Conservation (phyloP, 163 green algal species). For the Scenedesmus sp. region DNA sequence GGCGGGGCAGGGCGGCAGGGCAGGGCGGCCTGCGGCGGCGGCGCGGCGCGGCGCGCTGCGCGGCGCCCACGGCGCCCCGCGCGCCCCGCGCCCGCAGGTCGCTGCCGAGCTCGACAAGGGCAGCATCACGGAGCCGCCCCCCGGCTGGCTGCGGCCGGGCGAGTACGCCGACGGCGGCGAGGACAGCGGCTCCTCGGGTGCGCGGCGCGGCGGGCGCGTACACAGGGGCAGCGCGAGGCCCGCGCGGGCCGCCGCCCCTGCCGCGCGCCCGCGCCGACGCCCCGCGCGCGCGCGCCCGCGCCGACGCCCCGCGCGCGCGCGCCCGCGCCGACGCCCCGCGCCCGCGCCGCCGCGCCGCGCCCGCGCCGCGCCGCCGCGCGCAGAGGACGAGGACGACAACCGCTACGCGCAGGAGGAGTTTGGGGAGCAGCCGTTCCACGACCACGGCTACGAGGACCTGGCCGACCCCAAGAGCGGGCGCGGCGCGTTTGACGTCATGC, state of each 20-base stretch:
- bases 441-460: conserved; percentile 37
- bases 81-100: conserved; percentile 8
- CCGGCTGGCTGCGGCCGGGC: conserved; percentile 40
- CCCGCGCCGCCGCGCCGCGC: too few species aligned
- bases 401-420: conserved; percentile 42
- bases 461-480: conserved; percentile 21
- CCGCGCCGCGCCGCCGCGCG: too few species aligned
- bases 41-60: background rate
- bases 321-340: too few species aligned
- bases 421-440: conserved; percentile 41
- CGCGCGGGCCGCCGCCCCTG: too few species aligned
- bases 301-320: too few species aligned
- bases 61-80: background rate
- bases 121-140: conserved; percentile 15
- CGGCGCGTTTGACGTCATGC: conserved; percentile 87
- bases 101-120: conserved; percentile 40
- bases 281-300: too few species aligned
- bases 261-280: too few species aligned
- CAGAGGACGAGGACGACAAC: conserved; percentile 43
- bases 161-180: conserved; percentile 21
- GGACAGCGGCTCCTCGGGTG: conserved; percentile 44
- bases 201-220: background rate
- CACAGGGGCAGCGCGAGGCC: too few species aligned
- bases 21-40: too few species aligned
- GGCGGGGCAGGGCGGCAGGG: conserved; percentile 2